Evolutionary conservation across 495 filamentous ascomycete genomes (phyloP).

Genomic region (Aspergillus campestris): DNA sequence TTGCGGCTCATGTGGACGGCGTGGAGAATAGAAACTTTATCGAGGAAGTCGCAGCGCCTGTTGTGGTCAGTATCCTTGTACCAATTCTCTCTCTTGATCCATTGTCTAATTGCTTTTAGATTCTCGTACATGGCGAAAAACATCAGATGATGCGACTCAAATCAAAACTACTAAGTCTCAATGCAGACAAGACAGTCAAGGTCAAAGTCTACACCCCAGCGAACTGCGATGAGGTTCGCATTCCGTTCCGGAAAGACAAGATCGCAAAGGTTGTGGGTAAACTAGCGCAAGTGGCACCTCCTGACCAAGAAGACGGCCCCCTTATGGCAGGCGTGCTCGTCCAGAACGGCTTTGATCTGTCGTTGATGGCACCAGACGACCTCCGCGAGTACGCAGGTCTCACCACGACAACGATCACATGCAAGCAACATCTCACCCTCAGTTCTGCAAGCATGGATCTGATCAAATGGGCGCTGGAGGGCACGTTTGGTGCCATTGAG

Average conservation of each 20-base stretch:
- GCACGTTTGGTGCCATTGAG: slow-evolving; percentile 83
- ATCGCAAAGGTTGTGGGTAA: slow-evolving; percentile 93
- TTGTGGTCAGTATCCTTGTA: slow-evolving; percentile 60
- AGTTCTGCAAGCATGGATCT: slow-evolving; percentile 83
- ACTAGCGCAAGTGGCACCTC: slow-evolving; percentile 70
- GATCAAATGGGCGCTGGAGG: slow-evolving; percentile 88
- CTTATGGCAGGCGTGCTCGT: slow-evolving; percentile 86
- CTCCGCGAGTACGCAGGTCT: slow-evolving; percentile 91
- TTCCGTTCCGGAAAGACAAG: slow-evolving; percentile 95
- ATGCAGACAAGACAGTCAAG: slow-evolving; percentile 66
- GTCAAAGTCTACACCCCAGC: slow-evolving; percentile 87
- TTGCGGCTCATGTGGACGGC: slow-evolving; percentile 97
- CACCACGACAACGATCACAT: slow-evolving; percentile 84
- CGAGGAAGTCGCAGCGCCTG: slow-evolving; percentile 80
- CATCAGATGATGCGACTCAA: slow-evolving; percentile 98
- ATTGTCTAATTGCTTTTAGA: slow-evolving; percentile 37
- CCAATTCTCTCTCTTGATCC: no score
- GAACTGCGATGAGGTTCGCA: slow-evolving; percentile 91
- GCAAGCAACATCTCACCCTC: slow-evolving; percentile 78
- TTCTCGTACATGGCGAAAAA: slow-evolving; percentile 92
- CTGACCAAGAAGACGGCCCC: slow-evolving; percentile 41
- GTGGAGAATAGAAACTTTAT: slow-evolving; percentile 91
- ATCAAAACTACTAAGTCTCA: slow-evolving; percentile 84
- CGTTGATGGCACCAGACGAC: slow-evolving; percentile 92
- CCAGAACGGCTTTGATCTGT: slow-evolving; percentile 94